Evolutionary conservation across 495 filamentous ascomycete genomes (phyloP), one percentile per base, ranked within the genome.

Genomic region (Collariella sp.): DNA sequence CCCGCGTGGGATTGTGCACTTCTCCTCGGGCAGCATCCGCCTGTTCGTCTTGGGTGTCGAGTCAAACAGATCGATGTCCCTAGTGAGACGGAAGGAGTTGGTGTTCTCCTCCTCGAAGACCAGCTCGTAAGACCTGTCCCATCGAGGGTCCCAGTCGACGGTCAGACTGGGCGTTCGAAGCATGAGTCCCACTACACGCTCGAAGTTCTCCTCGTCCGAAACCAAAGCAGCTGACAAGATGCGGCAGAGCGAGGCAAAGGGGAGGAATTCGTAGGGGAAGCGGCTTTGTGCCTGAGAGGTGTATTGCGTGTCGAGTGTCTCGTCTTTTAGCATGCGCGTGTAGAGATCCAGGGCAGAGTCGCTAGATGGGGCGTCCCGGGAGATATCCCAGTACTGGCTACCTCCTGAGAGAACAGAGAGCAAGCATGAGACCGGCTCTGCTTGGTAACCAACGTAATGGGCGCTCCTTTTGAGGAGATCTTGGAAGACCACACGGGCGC

Each of bases 251-350:
- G 68, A 66, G 48, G 95, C 58, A 56, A 96, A 87, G 4, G 93
- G 89, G n/a, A 81, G 63, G 20, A 84, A 81, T 68, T 98, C 93
- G 67, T 86, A 89, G 1, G 93, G 93, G 67, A 89, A 97, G 41
- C 91, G 83, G 49, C 77, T 78, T 19, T 81, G 77, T 2, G 93
- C 81, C 53, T 78, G 71, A 19, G 71, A 67, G 34, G 89, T 77
- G 49, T 87, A 76, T 22, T 64, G 67, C 18, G 72, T 69, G 61
- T 83, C 74, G 11, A 89, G 65, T 3, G 70, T 47, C 9, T 74
- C 62, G 52, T 88, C 79, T 13, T 75, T 71, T 22, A 82, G 65
- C 56, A 85, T 83, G 11, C 70, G 56, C 2, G 61, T 66, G 5
- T 79, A 56, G 9, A 73, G 57, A 36, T 74, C 78, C 11, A 79